Conservation (phyloP, 345 rosid species). For the Eucalyptus lansdowneana region DNA sequence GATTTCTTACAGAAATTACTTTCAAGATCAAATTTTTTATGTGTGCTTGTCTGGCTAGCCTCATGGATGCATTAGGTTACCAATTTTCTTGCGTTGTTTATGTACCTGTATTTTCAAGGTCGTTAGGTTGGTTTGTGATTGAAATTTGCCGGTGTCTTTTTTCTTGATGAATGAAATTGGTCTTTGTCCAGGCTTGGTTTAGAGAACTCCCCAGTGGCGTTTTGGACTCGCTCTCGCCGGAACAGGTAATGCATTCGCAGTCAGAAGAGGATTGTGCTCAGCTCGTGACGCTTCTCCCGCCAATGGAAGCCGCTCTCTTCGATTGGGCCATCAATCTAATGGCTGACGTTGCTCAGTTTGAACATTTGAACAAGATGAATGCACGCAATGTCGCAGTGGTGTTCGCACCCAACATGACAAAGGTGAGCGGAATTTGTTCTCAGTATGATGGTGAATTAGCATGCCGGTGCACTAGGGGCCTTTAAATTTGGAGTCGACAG, state of each 20-base stretch:
- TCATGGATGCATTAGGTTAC: not conserved
- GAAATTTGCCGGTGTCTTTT: not conserved
- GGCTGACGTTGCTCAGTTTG: slow-evolving; percentile 92
- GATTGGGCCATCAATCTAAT: slow-evolving; percentile 91
- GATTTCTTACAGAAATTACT: not conserved
- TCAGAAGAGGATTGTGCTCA: slow-evolving; percentile 81
- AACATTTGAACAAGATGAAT: slow-evolving; percentile 90
- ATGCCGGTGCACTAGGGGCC: not conserved
- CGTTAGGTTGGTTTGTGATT: not conserved
- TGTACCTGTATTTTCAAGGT: not conserved
- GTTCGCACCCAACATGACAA: slow-evolving; percentile 99
- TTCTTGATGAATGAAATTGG: not conserved
- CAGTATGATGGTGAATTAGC: not conserved
- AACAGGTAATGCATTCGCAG: slow-evolving; percentile 77
- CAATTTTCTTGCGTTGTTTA: not conserved
- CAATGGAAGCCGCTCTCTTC: slow-evolving; percentile 80
- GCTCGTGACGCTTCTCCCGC: slow-evolving; percentile 76
- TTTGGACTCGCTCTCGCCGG: slow-evolving; percentile 77
- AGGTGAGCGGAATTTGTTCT: slow-evolving; percentile 29
- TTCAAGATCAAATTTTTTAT: not conserved
- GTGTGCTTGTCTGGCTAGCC: not conserved
- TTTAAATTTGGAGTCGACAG: not conserved
- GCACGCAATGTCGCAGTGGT: slow-evolving; percentile 95
- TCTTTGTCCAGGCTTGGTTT: slow-evolving; percentile 79
- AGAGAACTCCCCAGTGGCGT: slow-evolving; percentile 96